Base-by-base conservation (phyloP, 2,329 filamentous ascomycete species). In the Ophiocordyceps robertsii region DNA sequence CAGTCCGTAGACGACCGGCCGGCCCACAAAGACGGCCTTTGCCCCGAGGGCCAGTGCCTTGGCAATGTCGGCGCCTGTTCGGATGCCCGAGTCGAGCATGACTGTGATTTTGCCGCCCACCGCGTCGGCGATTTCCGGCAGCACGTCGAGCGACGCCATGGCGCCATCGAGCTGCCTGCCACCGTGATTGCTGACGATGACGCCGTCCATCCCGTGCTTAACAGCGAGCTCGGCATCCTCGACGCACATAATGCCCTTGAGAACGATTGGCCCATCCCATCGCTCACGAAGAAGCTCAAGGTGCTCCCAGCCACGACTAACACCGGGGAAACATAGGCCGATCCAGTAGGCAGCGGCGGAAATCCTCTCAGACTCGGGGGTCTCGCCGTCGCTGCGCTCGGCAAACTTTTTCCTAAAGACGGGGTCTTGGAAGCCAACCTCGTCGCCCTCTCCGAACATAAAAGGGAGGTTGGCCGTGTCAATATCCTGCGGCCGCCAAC, bases 401-500 rank as follows among this genome's bases (percentile, higher is more conserved):
- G 51, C 49, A 42, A 53, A 48, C 36, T 51, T 47, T 45, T 49
- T n/a, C 42, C 56, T 29, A 56, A 83, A 85, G 0, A 79, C 76
- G 0, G 80, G 79, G 53, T 87, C 82, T 1, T 69, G 69, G 49
- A 86, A 78, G 2, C 80, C 81, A 3, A 80, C 68, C 37, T 72
- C 65, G 40, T 74, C 71, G 3, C 81, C 81, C 10, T 73, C 56
- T 0, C 74, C 73, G 33, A 63, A 67, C 27, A 77, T 60, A 48
- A 84, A 82, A 0, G 79, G 73, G 0, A 77, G 52, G 51, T 75
- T 82, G 3, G 66, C 73, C 13, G 69, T 68, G 48, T 84, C 80
- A 5, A 86, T 68, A 53, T 86, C 82, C 0, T 65, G 68, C 0
- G 81, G 82, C 32, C 83, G 67, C 81, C 82, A 88, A 1, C 72